Base-by-base conservation (phyloP, 768 basidiomycete species). In the Naganishia kalamii region DNA sequence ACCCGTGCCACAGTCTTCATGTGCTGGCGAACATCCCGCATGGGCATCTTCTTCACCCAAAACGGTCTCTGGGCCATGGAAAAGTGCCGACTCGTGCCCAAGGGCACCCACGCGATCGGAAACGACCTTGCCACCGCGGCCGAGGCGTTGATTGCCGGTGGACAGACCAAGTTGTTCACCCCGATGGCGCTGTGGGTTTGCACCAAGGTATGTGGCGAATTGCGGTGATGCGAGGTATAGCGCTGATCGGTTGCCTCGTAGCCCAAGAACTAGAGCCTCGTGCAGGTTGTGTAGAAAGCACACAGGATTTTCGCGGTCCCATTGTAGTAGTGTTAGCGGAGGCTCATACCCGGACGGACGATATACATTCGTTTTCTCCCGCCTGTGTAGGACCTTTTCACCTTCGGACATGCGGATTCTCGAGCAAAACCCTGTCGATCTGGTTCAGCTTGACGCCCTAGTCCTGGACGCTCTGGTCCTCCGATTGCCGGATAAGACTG, bases 81-180 rank as follows among this genome's bases (percentile, higher is more conserved):
- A 82, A 81, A 83, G 78, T 0, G 90, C 37, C 84, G 91, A 0
- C 7, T 94, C 17, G 80, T 93, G 13, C 96, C 96, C 43, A 92
- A 93, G 82, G 96, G 96, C 21, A 98, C 96, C 0, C 86, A 81
- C 72, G 85, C 89, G 63, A 90, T 97, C 37, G 89, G 89, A 66
- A 91, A 96, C 81, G 85, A 87, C 40, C 80, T 97, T 68, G 92
- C 89, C 79, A 78, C 87, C 37, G 92, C 92, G n/a, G 86, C 81
- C 7, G 85, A 85, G 41, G 82, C 88, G 0, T 81, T 97, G 15
- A 88, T 92, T 37, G 83, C 84, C 71, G 90, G 92, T 71, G 94
- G 94, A 19, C 86, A 88, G 76, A 83, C 83, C 64, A 93, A 94
- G 85, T 69, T 75, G 33, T 76, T 77, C 68, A 76, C 75, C 29